Conservation (phyloP, 345 rosid genomes). For the Salix brachista region DNA sequence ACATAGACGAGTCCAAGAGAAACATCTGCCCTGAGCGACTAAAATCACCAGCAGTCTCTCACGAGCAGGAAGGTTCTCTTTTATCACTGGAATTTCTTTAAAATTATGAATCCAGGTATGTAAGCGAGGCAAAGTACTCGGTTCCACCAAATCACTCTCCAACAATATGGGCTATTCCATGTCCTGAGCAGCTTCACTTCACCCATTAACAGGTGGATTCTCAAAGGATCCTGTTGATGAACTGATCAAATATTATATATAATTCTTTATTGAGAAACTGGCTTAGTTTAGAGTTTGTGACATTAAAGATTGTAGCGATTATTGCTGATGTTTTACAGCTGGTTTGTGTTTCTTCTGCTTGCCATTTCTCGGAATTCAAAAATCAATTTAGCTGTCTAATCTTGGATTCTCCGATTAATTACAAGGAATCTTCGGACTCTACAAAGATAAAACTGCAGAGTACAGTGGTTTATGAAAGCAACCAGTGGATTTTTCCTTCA, state of each 20-base stretch:
- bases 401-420: background rate
- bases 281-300: no score
- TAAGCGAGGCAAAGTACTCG: conserved; percentile 10
- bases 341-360: no score
- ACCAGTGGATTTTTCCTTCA: background rate
- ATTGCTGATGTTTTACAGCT: no score
- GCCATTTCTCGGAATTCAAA: no score
- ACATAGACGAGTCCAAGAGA: background rate
- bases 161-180: conserved; percentile 10
- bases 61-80: conserved; percentile 14
- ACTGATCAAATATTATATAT: no score
- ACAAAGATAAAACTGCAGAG: background rate
- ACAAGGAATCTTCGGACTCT: background rate
- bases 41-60: background rate
- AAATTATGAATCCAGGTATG: conserved; percentile 1
- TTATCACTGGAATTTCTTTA: conserved; percentile 1
- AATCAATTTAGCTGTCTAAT: background rate
- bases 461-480: background rate
- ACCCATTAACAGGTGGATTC: background rate
- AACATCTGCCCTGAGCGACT: background rate
- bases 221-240: no score
- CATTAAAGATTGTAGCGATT: no score
- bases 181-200: conserved; percentile 5
- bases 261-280: no score
- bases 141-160: conserved; percentile 8